These are phyloP conservation scores for Geotrichum carabidarum DNA, from an alignment of 1,139 yeast genomes.

Conservation along the genomic window DNA sequence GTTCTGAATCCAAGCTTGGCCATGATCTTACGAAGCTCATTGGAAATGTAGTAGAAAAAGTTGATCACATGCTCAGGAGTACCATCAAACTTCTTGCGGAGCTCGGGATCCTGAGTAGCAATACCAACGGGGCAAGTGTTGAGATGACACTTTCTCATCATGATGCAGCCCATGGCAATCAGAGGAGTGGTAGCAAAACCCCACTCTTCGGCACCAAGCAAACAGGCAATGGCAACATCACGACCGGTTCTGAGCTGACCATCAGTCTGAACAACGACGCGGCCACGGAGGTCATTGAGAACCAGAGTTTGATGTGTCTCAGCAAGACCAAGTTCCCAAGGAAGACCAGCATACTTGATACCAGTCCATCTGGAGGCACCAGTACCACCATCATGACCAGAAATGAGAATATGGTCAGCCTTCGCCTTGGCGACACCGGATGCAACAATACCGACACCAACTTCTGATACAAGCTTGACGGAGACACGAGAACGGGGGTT, in stretches of 20 bases:
- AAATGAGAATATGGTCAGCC: slow-evolving; percentile 89
- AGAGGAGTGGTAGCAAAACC: slow-evolving; percentile 96
- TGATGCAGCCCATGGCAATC: slow-evolving; percentile 94
- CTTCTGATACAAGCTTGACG: slow-evolving; percentile 93
- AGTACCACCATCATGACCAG: slow-evolving; percentile 99
- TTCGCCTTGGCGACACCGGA: slow-evolving; percentile 99
- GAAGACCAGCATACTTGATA: slow-evolving; percentile 93
- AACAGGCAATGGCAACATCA: slow-evolving; percentile 93
- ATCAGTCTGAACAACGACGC: slow-evolving; percentile 92
- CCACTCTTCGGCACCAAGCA: slow-evolving; percentile 97
- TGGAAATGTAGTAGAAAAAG: slow-evolving; percentile 90
- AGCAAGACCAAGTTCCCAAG: slow-evolving; percentile 97
- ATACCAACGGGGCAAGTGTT: slow-evolving; percentile 97
- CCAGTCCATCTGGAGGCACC: slow-evolving; percentile 99
- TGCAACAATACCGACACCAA: slow-evolving; percentile 97
- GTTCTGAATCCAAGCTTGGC: slow-evolving; percentile 92
- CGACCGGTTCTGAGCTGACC: slow-evolving; percentile 96
- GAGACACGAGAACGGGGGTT: slow-evolving; percentile 96
- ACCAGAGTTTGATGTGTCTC: slow-evolving; percentile 97
- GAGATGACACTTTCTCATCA: slow-evolving; percentile 90
- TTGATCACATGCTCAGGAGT: slow-evolving; percentile 98
- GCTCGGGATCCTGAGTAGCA: slow-evolving; percentile 95
- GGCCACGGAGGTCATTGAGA: slow-evolving; percentile 88
- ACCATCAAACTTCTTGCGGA: slow-evolving; percentile 87
- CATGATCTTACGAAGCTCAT: slow-evolving; percentile 88